Conservation (phyloP, 805 yeast species). For the Jamesozyma gamospora region DNA sequence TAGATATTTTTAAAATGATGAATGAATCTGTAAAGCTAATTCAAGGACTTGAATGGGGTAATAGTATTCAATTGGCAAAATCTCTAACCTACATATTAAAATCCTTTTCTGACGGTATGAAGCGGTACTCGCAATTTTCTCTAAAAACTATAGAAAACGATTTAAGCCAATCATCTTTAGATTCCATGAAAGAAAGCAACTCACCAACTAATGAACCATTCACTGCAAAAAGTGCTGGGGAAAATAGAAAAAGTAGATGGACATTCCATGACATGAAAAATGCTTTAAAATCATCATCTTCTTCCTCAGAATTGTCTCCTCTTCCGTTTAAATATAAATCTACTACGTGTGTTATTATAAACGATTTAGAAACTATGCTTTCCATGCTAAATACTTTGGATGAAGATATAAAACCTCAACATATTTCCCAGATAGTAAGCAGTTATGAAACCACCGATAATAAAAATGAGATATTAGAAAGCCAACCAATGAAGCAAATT, state of each 20-base stretch:
- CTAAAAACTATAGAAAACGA: constrained; percentile 34
- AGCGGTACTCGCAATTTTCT: constrained; percentile 36
- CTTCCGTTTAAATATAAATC: constrained; percentile 50
- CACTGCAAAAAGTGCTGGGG: not conserved
- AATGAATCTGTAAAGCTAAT: constrained; percentile 50
- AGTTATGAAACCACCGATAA: constrained; percentile 21
- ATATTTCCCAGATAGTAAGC: constrained; percentile 28
- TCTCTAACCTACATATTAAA: constrained; percentile 52
- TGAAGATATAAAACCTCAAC: constrained; percentile 48
- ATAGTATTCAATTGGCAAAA: constrained; percentile 52
- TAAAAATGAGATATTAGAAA: constrained; percentile 17
- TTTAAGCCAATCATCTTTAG: constrained; percentile 14
- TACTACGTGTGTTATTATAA: constrained; percentile 66
- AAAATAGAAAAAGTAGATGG: constrained; percentile 6
- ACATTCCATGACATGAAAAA: constrained; percentile 39
- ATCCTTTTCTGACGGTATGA: constrained; percentile 51
- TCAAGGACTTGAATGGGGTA: constrained; percentile 52
- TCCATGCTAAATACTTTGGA: constrained; percentile 44
- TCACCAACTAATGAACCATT: not conserved
- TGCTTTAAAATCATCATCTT: constrained; percentile 35
- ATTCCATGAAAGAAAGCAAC: not conserved
- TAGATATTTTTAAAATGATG: constrained; percentile 57
- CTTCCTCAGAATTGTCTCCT: constrained; percentile 31
- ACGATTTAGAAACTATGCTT: constrained; percentile 49
- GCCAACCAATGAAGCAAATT: constrained; percentile 33